These are phyloP conservation scores for Prunus armeniaca DNA, from an alignment of 306 rosid genomes.

Conservation along the genomic window DNA sequence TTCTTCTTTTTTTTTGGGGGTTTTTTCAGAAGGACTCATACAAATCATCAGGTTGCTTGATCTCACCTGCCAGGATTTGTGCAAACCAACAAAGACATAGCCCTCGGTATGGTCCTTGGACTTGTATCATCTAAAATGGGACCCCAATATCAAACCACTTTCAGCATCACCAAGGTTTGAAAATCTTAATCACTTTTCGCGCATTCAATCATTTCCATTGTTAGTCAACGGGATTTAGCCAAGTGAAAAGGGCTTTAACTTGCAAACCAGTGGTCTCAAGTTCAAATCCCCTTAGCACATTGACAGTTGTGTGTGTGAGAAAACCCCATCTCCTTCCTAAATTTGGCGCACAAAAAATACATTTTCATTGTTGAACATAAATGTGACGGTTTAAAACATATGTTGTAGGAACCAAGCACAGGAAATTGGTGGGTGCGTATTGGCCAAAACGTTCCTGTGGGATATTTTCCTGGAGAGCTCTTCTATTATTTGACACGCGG, in stretches of 20 bases:
- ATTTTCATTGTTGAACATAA: too few relatives aligned
- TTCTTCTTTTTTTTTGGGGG: background rate
- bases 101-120: constrained; percentile 36
- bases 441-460: constrained; percentile 12
- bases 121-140: constrained; percentile 30
- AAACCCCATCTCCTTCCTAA: too few relatives aligned
- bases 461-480: constrained; percentile 50
- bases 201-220: too few relatives aligned
- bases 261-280: too few relatives aligned
- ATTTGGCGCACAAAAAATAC: too few relatives aligned
- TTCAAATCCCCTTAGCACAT: too few relatives aligned
- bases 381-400: background rate
- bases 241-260: too few relatives aligned
- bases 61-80: constrained; percentile 63
- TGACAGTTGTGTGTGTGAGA: too few relatives aligned
- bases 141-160: constrained; percentile 27
- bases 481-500: constrained; percentile 21
- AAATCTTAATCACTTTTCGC: background rate
- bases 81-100: constrained; percentile 34
- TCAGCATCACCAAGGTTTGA: constrained; percentile 44
- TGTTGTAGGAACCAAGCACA: constrained; percentile 26
- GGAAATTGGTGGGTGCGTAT: constrained; percentile 63
- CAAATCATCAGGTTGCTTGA: constrained; percentile 64
- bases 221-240: too few relatives aligned
- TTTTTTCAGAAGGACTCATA: constrained; percentile 48